Conservation (phyloP, 2,329 filamentous ascomycete genomes). For the Magnaporthiopsis rhizophila region DNA sequence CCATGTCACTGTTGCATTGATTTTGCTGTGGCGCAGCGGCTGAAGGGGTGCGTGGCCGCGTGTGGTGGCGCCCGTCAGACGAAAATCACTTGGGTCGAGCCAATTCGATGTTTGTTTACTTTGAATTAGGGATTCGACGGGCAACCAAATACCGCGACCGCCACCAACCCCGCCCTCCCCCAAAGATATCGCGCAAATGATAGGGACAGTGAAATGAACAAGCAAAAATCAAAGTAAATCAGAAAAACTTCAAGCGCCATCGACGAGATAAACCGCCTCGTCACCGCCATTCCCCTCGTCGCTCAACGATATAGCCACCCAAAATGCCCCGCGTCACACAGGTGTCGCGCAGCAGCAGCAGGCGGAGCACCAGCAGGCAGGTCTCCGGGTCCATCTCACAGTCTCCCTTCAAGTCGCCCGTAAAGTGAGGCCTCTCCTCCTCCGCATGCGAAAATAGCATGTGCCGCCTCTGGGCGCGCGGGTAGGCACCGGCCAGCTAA, state of each 20-base stretch:
- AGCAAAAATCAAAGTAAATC: background rate
- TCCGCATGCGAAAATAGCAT: slow-evolving; percentile 6
- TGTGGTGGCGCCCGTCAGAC: background rate
- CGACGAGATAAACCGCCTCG: background rate
- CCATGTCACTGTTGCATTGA: background rate
- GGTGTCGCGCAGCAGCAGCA: slow-evolving; percentile 39
- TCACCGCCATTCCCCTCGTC: background rate
- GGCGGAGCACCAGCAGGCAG: slow-evolving; percentile 28
- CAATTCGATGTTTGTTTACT: background rate
- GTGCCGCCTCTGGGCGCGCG: background rate
- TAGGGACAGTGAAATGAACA: background rate
- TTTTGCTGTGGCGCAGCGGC: background rate
- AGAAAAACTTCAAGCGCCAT: background rate
- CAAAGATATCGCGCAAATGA: background rate
- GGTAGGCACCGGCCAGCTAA: background rate
- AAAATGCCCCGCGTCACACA: slow-evolving; percentile 52
- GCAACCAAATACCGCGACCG: background rate
- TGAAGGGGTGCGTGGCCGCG: too few species aligned
- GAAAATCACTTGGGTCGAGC: background rate
- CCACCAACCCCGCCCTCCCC: background rate
- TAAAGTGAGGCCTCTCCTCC: slow-evolving; percentile 38
- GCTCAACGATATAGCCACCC: slow-evolving; percentile 10
- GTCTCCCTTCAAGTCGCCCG: slow-evolving; percentile 49
- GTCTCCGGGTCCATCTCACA: slow-evolving; percentile 37
- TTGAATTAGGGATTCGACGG: background rate